phyloP scores from a whole-genome alignment of 306 rosid genomes.

The Lithocarpus polystachyus region DNA sequence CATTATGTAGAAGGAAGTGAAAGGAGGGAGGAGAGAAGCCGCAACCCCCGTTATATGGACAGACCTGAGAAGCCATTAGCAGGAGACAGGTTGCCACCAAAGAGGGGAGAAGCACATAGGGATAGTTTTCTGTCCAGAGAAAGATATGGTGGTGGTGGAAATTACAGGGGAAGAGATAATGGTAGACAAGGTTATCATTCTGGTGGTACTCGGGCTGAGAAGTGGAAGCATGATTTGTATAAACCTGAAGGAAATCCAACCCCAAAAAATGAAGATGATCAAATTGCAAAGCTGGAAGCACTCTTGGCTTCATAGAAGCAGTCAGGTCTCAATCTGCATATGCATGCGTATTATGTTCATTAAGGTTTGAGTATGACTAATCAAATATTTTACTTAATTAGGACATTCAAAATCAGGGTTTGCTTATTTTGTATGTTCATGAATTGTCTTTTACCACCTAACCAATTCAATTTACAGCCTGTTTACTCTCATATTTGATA shows the following conservation, averaged over 20 bases:
- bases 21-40: conserved; percentile 60
- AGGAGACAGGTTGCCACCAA: conserved; percentile 33
- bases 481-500: neutral
- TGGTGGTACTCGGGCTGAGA: conserved; percentile 51
- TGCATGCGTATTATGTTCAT: neutral
- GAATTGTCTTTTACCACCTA: neutral
- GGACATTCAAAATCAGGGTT: neutral
- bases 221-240: conserved; percentile 91
- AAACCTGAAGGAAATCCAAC: conserved; percentile 63
- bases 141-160: conserved; percentile 45
- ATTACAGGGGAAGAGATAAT: conserved; percentile 62
- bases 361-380: neutral
- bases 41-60: conserved; percentile 43
- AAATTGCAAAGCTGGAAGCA: conserved; percentile 88
- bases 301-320: conserved; percentile 65
- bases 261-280: conserved; percentile 90
- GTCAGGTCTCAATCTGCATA: conserved; percentile 7
- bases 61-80: conserved; percentile 47
- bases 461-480: neutral
- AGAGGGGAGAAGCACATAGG: conserved; percentile 48
- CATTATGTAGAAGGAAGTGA: conserved; percentile 43
- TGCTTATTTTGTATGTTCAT: neutral
- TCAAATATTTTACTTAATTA: neutral
- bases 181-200: conserved; percentile 52
- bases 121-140: conserved; percentile 54